A percentile compares a stretch with the other conserved stretches of the same genome.
These are phyloP conservation scores for Oryza brachyantha DNA, from an alignment of 176 grass and related monocot species.

Conservation along the genomic window DNA sequence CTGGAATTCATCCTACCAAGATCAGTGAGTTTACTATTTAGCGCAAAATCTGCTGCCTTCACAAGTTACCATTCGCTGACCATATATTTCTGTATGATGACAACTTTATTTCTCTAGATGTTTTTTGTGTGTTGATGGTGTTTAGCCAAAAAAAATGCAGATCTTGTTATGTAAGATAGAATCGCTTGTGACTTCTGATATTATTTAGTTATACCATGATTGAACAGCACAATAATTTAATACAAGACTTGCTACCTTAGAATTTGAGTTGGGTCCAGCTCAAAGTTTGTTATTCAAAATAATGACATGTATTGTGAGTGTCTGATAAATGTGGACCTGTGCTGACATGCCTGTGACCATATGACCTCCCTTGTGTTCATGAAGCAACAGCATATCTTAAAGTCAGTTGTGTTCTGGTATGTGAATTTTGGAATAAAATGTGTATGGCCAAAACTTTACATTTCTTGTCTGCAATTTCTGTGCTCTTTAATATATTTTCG, in stretches of 20 bases:
- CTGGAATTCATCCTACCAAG: neutral
- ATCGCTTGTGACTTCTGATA: neutral
- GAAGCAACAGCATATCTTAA: neutral
- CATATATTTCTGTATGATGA: neutral
- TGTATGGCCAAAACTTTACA: neutral
- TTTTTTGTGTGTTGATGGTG: neutral
- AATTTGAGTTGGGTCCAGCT: neutral
- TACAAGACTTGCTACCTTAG: neutral
- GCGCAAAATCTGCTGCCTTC: neutral
- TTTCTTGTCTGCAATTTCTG: neutral
- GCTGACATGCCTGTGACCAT: no score
- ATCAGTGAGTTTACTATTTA: neutral
- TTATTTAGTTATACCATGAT: neutral
- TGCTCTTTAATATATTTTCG: neutral
- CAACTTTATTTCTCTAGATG: conserved; percentile 2
- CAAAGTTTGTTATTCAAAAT: neutral
- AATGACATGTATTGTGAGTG: neutral
- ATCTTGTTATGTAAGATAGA: neutral
- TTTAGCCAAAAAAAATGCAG: neutral
- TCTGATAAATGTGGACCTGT: no score
- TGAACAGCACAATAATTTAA: neutral
- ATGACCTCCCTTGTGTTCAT: no score
- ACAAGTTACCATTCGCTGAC: neutral
- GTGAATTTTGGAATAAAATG: neutral
- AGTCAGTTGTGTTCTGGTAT: neutral